phyloP scores from a whole-genome alignment of 1,284 basidiomycete species.

The Cerioporus squamosus region DNA sequence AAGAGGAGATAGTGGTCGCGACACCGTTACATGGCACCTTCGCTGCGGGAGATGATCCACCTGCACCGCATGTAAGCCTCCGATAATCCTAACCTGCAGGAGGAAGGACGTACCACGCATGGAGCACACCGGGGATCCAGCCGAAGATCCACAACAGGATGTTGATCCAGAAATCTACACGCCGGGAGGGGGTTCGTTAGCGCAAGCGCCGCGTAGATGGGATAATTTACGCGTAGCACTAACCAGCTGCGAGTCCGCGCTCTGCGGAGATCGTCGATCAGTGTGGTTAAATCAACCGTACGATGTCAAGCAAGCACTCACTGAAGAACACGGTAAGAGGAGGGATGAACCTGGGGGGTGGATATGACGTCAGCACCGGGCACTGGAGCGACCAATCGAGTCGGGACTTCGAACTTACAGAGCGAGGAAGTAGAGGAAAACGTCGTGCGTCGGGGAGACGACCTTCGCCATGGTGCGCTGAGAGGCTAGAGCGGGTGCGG shows the following conservation, averaged over 20 bases:
- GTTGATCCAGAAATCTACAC: conserved; percentile 59
- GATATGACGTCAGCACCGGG: conserved; percentile 1
- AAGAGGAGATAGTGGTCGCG: too few relatives aligned
- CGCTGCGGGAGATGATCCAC: conserved; percentile 48
- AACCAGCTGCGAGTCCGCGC: conserved; percentile 45
- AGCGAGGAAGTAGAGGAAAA: conserved; percentile 52
- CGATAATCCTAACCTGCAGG: not conserved
- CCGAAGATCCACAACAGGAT: conserved; percentile 55
- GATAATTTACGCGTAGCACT: not conserved
- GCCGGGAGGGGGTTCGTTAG: not conserved
- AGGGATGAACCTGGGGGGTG: conserved; percentile 48
- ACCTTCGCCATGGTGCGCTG: conserved; percentile 10
- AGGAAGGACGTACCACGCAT: conserved; percentile 51
- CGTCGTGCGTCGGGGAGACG: conserved; percentile 43
- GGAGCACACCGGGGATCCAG: conserved; percentile 62
- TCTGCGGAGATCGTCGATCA: conserved; percentile 32
- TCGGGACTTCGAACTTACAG: conserved; percentile 39
- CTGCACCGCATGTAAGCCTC: conserved; percentile 24
- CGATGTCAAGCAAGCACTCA: conserved; percentile 32
- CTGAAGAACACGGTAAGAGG: conserved; percentile 58
- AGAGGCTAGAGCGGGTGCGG: too few relatives aligned
- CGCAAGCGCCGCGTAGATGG: not conserved
- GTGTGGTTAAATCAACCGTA: not conserved
- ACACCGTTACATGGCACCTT: conserved; percentile 19
- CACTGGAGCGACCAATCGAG: too few relatives aligned